Conservation (phyloP, 2,329 filamentous ascomycete species). For the Volutella citrinella region DNA sequence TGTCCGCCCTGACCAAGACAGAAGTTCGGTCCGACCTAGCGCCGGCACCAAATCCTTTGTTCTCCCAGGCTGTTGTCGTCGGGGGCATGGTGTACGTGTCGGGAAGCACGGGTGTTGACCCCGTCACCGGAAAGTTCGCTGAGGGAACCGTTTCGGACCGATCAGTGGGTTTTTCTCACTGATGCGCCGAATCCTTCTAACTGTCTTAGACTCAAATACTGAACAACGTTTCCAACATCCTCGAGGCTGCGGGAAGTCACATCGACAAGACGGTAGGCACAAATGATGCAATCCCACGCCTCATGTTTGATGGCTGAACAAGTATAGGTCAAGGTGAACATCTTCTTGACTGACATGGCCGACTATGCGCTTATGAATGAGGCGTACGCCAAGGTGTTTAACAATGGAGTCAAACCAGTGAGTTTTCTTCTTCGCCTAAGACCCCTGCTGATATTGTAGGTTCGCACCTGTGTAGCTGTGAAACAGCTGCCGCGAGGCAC, state of each 20-base stretch:
- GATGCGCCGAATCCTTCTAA: background rate
- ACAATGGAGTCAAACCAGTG: background rate
- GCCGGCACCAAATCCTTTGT: background rate
- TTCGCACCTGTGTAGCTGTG: constrained; percentile 55
- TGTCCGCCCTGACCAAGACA: no score
- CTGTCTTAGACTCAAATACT: background rate
- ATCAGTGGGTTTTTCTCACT: background rate
- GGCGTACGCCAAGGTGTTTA: background rate
- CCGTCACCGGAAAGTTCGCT: background rate
- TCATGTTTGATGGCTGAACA: no score
- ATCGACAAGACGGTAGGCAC: background rate
- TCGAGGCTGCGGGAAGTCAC: background rate
- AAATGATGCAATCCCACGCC: no score
- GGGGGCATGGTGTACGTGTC: background rate
- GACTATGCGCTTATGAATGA: constrained; percentile 1
- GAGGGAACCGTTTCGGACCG: background rate
- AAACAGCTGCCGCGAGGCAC: constrained; percentile 27
- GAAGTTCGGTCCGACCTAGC: background rate
- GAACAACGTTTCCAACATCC: background rate
- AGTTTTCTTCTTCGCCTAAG: no score
- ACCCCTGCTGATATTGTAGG: no score
- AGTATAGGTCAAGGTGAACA: constrained; percentile 59
- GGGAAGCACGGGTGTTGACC: background rate
- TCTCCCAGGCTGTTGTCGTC: background rate
- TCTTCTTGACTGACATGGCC: constrained; percentile 37